Evolutionary conservation across 2,329 filamentous ascomycete species (phyloP).

Genomic region (Allantophomopsis lycopodina): DNA sequence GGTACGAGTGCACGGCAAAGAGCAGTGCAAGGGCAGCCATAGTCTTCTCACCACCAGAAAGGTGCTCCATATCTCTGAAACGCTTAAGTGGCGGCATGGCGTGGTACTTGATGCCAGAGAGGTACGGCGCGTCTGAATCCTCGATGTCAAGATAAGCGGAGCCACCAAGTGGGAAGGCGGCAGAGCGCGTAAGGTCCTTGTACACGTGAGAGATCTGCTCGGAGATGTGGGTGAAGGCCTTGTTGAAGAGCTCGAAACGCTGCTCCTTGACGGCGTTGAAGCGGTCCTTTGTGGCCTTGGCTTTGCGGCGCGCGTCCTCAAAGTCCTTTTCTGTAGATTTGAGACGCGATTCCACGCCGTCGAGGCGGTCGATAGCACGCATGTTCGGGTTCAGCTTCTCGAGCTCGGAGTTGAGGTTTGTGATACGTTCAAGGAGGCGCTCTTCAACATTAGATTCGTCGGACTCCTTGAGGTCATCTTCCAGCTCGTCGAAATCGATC

Average conservation of each 20-base stretch:
- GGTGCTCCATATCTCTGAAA: constrained; percentile 97
- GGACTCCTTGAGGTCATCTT: constrained; percentile 69
- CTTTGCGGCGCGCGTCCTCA: constrained; percentile 64
- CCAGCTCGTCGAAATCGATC: constrained; percentile 70
- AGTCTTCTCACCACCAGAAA: constrained; percentile 95
- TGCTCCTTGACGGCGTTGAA: constrained; percentile 74
- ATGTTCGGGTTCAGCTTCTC: constrained; percentile 96
- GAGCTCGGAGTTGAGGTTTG: constrained; percentile 60
- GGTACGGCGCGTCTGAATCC: constrained; percentile 90
- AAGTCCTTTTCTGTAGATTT: constrained; percentile 81
- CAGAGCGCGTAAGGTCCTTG: constrained; percentile 82
- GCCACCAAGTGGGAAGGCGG: constrained; percentile 87
- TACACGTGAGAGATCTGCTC: constrained; percentile 92
- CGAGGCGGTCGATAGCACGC: constrained; percentile 83
- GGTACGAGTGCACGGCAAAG: constrained; percentile 93
- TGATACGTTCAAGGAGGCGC: constrained; percentile 64
- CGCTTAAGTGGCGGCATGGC: constrained; percentile 97
- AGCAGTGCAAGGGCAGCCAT: constrained; percentile 95
- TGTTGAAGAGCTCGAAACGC: constrained; percentile 85
- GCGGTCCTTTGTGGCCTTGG: constrained; percentile 63
- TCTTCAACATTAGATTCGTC: constrained; percentile 61
- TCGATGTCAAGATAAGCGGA: constrained; percentile 78
- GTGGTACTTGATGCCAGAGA: constrained; percentile 94
- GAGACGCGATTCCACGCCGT: constrained; percentile 71
- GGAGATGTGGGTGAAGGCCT: constrained; percentile 87